Evolutionary conservation across 805 yeast genomes (phyloP), one percentile per base, ranked within the genome.

Genomic region (Yamadazyma phyllophila): DNA sequence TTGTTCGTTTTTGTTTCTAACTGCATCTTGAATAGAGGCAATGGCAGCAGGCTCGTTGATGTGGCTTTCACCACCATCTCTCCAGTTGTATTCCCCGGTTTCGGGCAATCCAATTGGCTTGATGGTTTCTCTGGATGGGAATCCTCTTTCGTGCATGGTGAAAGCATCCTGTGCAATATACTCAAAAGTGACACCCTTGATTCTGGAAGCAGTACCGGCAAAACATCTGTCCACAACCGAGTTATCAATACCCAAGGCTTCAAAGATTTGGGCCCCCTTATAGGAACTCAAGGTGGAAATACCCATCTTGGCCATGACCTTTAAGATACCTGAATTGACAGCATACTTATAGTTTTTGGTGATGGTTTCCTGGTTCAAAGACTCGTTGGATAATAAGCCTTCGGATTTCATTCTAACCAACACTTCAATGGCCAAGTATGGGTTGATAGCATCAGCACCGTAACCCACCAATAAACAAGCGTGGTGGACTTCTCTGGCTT

Each of bases 301-400:
- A 76, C 99, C 99, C 98, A 92, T 94, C 77, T 94, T 92, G 31
- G 97, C 89, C 99, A 92, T 92, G 49, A 94, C 97, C 74, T 94
- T 92, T 58, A 89, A 74, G 57, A 92, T 85, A 69, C 98, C 98
- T 45, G 89, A 85, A 62, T 92, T 96, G 48, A 88, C 76, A 10
- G 97, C 85, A 54, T 81, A 76, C 62, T 85, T 87, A 72, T 89
- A 92, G 74, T 92, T 92, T 43, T 74, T 74, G 50, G 91, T 67
- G 48, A 90, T 76, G 54, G 79, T 62, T 27, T 78, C 80, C 51
- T 82, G 82, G 13, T 82, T 61, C 44, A 87, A 63, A 27, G 75
- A 75, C 30, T 71, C 74, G 47, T 81, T 74, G 50, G 64, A 67
- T 56, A 87, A 69, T 56, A 94, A 73, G 10, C 85, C 84, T 68